phyloP scores from a whole-genome alignment of 2,329 filamentous ascomycete species.

The Colletotrichum theobromicola region DNA sequence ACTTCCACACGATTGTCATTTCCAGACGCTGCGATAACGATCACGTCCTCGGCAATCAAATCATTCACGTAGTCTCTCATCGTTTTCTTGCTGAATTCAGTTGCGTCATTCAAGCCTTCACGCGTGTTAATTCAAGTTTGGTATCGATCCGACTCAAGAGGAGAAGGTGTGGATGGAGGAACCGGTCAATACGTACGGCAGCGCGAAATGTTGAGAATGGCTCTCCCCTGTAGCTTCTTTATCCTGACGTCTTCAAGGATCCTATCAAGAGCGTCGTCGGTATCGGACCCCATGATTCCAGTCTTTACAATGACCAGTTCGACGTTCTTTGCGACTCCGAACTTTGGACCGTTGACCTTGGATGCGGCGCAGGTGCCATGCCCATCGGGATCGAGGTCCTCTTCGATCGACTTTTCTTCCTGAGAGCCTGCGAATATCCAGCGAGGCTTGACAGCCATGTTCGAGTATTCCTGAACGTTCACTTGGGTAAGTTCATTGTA shows the following conservation, averaged over 20 bases:
- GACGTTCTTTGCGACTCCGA: not conserved
- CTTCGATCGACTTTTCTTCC: not conserved
- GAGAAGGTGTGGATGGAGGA: not conserved
- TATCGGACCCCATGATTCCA: not conserved
- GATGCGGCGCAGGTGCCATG: not conserved
- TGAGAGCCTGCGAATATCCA: not conserved
- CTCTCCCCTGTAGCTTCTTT: not conserved
- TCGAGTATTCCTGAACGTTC: not conserved
- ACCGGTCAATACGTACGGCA: not conserved
- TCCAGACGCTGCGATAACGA: not conserved
- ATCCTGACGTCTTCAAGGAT: not conserved
- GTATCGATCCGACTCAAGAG: rapidly evolving
- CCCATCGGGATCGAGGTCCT: not conserved
- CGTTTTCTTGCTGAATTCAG: rapidly evolving
- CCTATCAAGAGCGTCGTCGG: not conserved
- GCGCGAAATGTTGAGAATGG: not conserved
- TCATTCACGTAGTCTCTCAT: not conserved
- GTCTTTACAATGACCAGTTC: not conserved
- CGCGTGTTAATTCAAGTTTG: not conserved
- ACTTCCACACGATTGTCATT: not conserved
- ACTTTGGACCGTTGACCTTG: not conserved
- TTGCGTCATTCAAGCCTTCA: rapidly evolving
- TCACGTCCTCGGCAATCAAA: not conserved
- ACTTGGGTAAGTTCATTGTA: not conserved
- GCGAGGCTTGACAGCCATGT: not conserved